Evolutionary conservation across 2,329 filamentous ascomycete species (phyloP).

Genomic region (Colletotrichum trifolii): DNA sequence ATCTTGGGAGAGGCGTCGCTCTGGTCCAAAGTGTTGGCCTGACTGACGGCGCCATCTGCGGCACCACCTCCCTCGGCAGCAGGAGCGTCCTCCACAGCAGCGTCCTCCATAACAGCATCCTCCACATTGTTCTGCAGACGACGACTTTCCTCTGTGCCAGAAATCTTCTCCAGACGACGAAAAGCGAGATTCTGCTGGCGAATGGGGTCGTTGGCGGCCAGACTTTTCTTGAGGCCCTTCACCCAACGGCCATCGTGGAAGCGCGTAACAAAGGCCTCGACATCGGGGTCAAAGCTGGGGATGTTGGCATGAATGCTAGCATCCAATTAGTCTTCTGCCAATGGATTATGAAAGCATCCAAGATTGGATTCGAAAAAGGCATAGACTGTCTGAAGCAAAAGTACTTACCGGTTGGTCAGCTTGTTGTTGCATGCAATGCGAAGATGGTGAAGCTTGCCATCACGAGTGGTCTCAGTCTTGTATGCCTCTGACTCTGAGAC

Average conservation of each 20-base stretch:
- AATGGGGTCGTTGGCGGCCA: neutral
- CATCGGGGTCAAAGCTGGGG: neutral
- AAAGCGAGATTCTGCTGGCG: too few species aligned
- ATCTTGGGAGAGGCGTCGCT: too few species aligned
- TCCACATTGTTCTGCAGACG: too few species aligned
- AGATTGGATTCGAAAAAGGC: neutral
- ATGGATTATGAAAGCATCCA: neutral
- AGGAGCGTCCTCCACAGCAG: too few species aligned
- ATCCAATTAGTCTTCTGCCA: neutral
- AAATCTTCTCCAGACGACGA: too few species aligned
- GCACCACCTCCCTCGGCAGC: too few species aligned
- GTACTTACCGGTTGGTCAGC: neutral
- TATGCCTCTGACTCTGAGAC: neutral
- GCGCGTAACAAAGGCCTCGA: neutral
- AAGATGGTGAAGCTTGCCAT: constrained; percentile 4
- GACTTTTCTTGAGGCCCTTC: neutral
- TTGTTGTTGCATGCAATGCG: neutral
- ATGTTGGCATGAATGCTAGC: neutral
- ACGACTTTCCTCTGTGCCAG: too few species aligned
- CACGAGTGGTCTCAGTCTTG: neutral
- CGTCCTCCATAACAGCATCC: too few species aligned
- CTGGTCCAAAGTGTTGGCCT: too few species aligned
- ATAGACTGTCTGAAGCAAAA: neutral
- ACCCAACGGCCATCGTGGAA: constrained; percentile 24
- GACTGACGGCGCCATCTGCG: too few species aligned